phyloP scores from a whole-genome alignment of 2,329 filamentous ascomycete species.

The Diplodia scrobiculata region DNA sequence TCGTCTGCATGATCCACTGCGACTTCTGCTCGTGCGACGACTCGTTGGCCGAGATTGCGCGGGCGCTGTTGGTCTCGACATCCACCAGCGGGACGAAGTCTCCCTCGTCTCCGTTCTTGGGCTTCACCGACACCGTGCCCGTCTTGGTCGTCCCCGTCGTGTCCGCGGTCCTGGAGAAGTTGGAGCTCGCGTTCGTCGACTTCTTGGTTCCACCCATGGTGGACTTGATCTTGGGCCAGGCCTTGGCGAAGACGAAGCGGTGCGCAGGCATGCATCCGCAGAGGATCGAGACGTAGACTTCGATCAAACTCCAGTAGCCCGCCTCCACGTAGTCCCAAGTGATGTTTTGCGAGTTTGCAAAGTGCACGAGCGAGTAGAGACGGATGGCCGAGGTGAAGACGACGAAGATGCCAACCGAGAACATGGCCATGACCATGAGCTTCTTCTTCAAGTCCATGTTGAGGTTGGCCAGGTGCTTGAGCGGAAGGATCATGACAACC shows the following conservation, averaged over 20 bases:
- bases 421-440: conserved; percentile 43
- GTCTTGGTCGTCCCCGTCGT: conserved; percentile 1
- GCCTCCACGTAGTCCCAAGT: conserved; percentile 48
- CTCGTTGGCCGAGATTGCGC: conserved; percentile 9
- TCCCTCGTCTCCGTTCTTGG: conserved; percentile 32
- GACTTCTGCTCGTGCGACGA: conserved; percentile 22
- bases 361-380: conserved; percentile 48
- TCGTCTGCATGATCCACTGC: conserved; percentile 29
- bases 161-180: background rate
- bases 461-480: conserved; percentile 38
- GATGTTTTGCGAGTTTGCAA: conserved; percentile 48
- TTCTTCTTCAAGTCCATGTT: conserved; percentile 42
- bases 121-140: conserved; percentile 32
- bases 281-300: conserved; percentile 45
- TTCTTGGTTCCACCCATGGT: conserved; percentile 10
- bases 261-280: conserved; percentile 49
- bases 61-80: conserved; percentile 31
- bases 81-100: conserved; percentile 35
- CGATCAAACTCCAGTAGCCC: conserved; percentile 47
- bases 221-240: conserved; percentile 27
- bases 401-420: conserved; percentile 45
- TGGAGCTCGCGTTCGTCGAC: conserved; percentile 9
- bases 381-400: conserved; percentile 49
- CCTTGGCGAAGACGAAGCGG: conserved; percentile 32
- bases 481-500: conserved; percentile 39